These are phyloP conservation scores for Panellus pusillus DNA, from an alignment of 768 basidiomycete species.

Conservation along the genomic window DNA sequence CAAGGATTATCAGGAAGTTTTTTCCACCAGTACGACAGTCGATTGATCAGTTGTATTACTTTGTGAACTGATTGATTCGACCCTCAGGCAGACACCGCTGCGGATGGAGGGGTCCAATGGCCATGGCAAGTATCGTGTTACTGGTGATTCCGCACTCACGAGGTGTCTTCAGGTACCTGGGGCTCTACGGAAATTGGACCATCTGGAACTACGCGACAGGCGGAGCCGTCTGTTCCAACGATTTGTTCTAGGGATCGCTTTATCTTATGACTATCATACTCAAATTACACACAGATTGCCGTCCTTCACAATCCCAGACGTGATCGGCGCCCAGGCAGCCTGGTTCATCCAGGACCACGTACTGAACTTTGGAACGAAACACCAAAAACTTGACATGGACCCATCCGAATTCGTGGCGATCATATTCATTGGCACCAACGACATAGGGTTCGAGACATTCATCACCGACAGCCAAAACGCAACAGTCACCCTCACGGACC, in stretches of 20 bases:
- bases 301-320: slow-evolving; percentile 11
- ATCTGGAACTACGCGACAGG: slow-evolving; percentile 27
- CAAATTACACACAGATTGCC: slow-evolving; percentile 2
- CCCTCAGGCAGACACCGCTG: slow-evolving; percentile 21
- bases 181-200: slow-evolving; percentile 24
- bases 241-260: background rate
- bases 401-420: slow-evolving; percentile 23
- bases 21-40: slow-evolving; percentile 21
- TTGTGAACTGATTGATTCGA: background rate
- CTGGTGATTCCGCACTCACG: too few species aligned
- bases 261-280: background rate
- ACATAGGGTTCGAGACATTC: slow-evolving; percentile 22
- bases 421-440: slow-evolving; percentile 25
- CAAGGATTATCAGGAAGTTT: slow-evolving; percentile 26
- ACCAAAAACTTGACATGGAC: slow-evolving; percentile 25
- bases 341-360: slow-evolving; percentile 28
- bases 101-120: slow-evolving; percentile 27
- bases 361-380: slow-evolving; percentile 11
- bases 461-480: slow-evolving; percentile 17
- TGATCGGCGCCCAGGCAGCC: slow-evolving; percentile 21
- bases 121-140: slow-evolving; percentile 16
- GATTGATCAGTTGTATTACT: background rate
- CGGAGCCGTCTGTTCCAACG: slow-evolving; percentile 26
- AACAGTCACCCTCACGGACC: slow-evolving; percentile 17
- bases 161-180: slow-evolving; percentile 17